Evolutionary conservation across 805 yeast species (phyloP).

Genomic region (Cyberlindnera xylosilytica): DNA sequence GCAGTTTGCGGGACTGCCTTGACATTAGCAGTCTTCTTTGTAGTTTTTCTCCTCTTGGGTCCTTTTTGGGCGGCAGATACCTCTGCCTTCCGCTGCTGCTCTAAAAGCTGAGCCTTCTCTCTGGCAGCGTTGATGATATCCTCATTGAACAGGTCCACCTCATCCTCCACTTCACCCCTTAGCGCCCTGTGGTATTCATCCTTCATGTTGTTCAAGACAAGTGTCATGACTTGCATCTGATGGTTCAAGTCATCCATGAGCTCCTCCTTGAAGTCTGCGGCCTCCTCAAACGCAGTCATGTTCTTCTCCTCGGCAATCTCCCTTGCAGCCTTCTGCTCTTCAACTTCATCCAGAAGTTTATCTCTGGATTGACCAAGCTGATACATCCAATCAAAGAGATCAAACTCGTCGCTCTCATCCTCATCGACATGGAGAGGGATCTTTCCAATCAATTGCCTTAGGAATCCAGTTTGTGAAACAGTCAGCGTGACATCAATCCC

Average conservation of each 20-base stretch:
- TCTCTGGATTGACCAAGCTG: conserved; percentile 13
- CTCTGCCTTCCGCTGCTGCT: too few species aligned
- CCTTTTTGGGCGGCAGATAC: too few species aligned
- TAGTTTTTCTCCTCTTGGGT: too few species aligned
- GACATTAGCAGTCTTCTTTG: not conserved
- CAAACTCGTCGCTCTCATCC: conserved; percentile 12
- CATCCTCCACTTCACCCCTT: conserved; percentile 19
- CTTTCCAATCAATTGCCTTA: conserved; percentile 13
- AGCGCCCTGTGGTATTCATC: conserved; percentile 13
- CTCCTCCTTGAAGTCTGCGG: conserved; percentile 11
- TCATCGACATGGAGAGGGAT: conserved; percentile 7
- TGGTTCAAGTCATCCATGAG: conserved; percentile 10
- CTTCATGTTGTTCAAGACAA: conserved; percentile 23
- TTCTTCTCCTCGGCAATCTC: conserved; percentile 1
- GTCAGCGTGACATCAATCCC: not conserved
- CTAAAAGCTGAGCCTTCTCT: too few species aligned
- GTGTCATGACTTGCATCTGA: conserved; percentile 21
- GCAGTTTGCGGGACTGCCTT: too few species aligned
- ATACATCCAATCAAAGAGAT: conserved; percentile 23
- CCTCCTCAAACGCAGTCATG: conserved; percentile 5
- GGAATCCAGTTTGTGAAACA: not conserved
- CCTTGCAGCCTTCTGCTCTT: not conserved
- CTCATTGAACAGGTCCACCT: conserved; percentile 19
- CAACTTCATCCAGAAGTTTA: not conserved
- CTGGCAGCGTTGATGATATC: too few species aligned